These are phyloP conservation scores for Prasinococcaceae sp. DNA, from an alignment of 139 green algal genomes.

Conservation along the genomic window DNA sequence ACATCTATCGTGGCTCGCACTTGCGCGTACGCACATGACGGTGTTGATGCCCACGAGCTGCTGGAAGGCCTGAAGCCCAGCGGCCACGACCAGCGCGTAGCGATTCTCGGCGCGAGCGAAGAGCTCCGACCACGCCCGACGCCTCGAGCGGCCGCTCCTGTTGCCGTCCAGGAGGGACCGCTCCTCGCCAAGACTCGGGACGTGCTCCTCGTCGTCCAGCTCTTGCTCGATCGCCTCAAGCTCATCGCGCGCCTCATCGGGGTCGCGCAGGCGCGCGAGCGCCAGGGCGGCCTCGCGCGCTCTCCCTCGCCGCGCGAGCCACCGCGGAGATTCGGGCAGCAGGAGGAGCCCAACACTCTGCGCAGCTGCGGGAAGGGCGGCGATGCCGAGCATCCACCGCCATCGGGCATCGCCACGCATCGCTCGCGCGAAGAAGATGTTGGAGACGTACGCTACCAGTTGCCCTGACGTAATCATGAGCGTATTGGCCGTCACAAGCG, in stretches of 20 bases:
- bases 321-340: constrained; percentile 48
- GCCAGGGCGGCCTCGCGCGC: constrained; percentile 9
- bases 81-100: neutral
- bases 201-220: neutral
- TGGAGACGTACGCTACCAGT: constrained; percentile 44
- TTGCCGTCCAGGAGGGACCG: too few species aligned
- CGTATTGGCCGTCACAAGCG: constrained; percentile 57
- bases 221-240: neutral
- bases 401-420: constrained; percentile 34
- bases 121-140: too few species aligned
- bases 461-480: constrained; percentile 51
- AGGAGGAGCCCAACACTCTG: constrained; percentile 32
- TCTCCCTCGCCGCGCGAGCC: constrained; percentile 20
- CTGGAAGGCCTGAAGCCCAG: constrained; percentile 41
- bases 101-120: too few species aligned
- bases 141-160: too few species aligned
- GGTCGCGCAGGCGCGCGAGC: constrained; percentile 6
- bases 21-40: constrained; percentile 40
- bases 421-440: constrained; percentile 44
- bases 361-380: constrained; percentile 34
- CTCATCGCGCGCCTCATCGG: constrained; percentile 17
- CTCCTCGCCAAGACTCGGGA: neutral
- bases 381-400: constrained; percentile 61
- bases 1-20: too few species aligned
- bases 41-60: constrained; percentile 65